Evolutionary conservation across 2,329 filamentous ascomycete genomes (phyloP), one percentile per base, ranked within the genome.

Genomic region (Clonostachys rosea): DNA sequence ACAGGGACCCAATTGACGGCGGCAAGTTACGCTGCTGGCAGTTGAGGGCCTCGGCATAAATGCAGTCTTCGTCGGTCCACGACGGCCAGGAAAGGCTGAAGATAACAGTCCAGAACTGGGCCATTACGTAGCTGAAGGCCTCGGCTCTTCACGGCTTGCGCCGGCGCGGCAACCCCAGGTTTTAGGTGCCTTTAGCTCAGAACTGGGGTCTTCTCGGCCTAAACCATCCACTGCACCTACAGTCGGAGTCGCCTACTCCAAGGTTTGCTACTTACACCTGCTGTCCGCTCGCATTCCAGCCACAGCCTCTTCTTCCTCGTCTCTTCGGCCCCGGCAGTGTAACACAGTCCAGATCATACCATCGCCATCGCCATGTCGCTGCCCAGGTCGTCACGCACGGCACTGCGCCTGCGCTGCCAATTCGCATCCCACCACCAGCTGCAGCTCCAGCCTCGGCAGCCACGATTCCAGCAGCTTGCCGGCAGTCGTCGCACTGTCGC

Each of bases 401-500:
- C 72, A 46, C 61, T 78, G 49, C 68, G 74, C 45, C 53, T 63
- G 42, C 52, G 60, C 46, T 56, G 59, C 49, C 59, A 61, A 53
- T 51, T 57, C 52, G 45, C 43, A 46, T 68, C 67, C 54, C 69
- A 70, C 63, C 66, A 69, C 61, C 55, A 58, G 40, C 60, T 59
- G 50, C 52, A 57, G 47, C 54, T 56, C 50, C 58, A 53, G 44
- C 24, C 24, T 30, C 24, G 24, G 24, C 24, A 10, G 8, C 24
- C 24, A 30, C 24, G 24, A 30, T 30, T 30, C 24, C 57, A 49
- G 57, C 58, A 53, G 43, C 56, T 49, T 57, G 54, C 47, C 52
- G 57, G 54, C 49, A 59, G 47, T 52, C 49, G 53, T 57, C 65
- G 68, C 49, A 59, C 70, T 47, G 75, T 87, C 56, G 87, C 91